phyloP scores from a whole-genome alignment of 2,329 filamentous ascomycete species.

The Aureobasidium sp. region DNA sequence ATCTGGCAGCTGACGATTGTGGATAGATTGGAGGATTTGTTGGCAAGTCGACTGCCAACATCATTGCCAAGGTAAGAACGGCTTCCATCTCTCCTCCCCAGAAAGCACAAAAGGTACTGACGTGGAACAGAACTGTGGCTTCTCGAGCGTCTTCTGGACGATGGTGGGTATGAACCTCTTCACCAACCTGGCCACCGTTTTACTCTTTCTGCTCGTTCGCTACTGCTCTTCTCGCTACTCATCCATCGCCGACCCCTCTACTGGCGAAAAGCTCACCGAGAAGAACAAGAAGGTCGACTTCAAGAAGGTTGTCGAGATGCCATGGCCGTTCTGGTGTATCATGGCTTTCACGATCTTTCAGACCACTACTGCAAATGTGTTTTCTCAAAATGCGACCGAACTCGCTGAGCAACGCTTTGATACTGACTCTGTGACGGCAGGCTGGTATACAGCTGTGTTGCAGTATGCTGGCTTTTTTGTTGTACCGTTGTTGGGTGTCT shows the following conservation, averaged over 20 bases:
- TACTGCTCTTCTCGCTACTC: constrained; percentile 43
- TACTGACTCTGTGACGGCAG: constrained; percentile 46
- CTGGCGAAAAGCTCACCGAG: constrained; percentile 52
- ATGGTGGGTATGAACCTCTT: constrained; percentile 57
- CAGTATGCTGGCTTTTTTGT: constrained; percentile 53
- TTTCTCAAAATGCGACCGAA: constrained; percentile 50
- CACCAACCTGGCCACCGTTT: constrained; percentile 46
- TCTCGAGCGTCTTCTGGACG: constrained; percentile 55
- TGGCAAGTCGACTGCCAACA: constrained; percentile 52
- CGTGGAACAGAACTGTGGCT: constrained; percentile 37
- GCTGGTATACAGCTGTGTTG: constrained; percentile 51
- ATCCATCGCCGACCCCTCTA: constrained; percentile 46
- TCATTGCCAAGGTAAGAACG: constrained; percentile 41
- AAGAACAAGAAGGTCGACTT: constrained; percentile 51
- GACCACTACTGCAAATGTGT: constrained; percentile 48
- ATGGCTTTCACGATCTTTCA: constrained; percentile 50
- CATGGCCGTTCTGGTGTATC: constrained; percentile 53
- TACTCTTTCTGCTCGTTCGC: constrained; percentile 50
- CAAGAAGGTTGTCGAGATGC: constrained; percentile 47
- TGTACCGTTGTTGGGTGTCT: constrained; percentile 47
- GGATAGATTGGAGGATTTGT: constrained; percentile 47
- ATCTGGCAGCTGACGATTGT: background rate
- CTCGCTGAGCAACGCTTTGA: constrained; percentile 53
- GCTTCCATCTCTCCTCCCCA: background rate
- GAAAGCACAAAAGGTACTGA: background rate